A percentile compares a stretch with the other conserved stretches of the same genome.
These are phyloP conservation scores for Suillus fuscotomentosus DNA, from an alignment of 768 basidiomycete genomes.

Conservation along the genomic window DNA sequence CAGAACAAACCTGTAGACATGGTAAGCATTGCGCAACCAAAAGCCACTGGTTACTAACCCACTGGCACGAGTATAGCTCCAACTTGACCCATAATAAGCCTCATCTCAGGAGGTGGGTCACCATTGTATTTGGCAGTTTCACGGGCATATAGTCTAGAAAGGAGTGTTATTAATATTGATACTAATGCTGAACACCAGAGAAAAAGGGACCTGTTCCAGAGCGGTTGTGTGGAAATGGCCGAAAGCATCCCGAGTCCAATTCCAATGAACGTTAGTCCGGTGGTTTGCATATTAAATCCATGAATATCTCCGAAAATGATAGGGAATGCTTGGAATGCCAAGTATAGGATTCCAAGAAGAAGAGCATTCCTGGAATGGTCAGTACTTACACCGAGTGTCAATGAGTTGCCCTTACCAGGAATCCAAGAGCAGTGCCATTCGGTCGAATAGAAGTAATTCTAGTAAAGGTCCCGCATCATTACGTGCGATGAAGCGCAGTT, in stretches of 20 bases:
- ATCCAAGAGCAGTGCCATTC: slow-evolving; percentile 73
- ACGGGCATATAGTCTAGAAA: slow-evolving; percentile 35
- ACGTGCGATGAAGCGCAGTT: neutral
- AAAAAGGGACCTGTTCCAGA: slow-evolving; percentile 38
- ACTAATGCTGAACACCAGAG: neutral
- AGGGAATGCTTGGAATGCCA: slow-evolving; percentile 58
- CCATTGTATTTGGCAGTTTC: slow-evolving; percentile 40
- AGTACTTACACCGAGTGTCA: slow-evolving; percentile 1
- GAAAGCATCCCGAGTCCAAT: slow-evolving; percentile 47
- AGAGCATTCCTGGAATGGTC: slow-evolving; percentile 33
- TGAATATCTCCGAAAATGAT: slow-evolving; percentile 48
- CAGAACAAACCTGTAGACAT: slow-evolving; percentile 41
- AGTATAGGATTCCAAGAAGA: slow-evolving; percentile 44
- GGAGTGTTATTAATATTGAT: neutral
- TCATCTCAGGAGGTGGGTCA: slow-evolving; percentile 60
- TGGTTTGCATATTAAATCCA: slow-evolving; percentile 51
- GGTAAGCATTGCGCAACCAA: neutral
- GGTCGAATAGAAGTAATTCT: slow-evolving; percentile 65
- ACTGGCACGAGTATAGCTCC: slow-evolving; percentile 68
- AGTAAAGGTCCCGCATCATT: neutral
- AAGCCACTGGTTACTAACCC: slow-evolving; percentile 31
- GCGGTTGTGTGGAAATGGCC: slow-evolving; percentile 38
- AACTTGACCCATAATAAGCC: slow-evolving; percentile 63
- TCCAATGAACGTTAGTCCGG: slow-evolving; percentile 49
- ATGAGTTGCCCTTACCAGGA: slow-evolving; percentile 48